Conservation (phyloP, 768 basidiomycete species). For the Hygrocybe punicea region DNA sequence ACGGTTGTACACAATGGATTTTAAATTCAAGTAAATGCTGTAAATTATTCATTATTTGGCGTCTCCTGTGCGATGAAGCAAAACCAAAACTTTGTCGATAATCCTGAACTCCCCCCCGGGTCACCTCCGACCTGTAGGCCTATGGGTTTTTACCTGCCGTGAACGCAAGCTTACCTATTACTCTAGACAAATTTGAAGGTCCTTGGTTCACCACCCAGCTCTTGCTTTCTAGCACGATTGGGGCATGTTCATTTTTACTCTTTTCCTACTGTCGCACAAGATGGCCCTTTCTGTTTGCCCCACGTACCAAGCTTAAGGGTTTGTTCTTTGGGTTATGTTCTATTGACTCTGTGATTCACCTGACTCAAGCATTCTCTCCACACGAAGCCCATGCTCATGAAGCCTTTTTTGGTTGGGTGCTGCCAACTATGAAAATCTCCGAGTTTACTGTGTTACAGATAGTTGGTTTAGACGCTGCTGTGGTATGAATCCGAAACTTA, state of each 20-base stretch:
- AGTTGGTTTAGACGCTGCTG: slow-evolving; percentile 94
- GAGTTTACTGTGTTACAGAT: slow-evolving; percentile 95
- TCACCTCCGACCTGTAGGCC: no score
- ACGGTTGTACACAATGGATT: no score
- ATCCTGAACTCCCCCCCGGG: no score
- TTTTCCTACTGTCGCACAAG: slow-evolving; percentile 87
- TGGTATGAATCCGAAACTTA: slow-evolving; percentile 45
- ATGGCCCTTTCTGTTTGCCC: slow-evolving; percentile 89
- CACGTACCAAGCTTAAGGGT: slow-evolving; percentile 94
- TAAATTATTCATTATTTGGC: no score
- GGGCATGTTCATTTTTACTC: slow-evolving; percentile 72
- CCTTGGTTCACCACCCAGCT: slow-evolving; percentile 96
- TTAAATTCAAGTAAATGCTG: no score
- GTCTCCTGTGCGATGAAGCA: no score
- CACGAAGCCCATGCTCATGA: slow-evolving; percentile 86
- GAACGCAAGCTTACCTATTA: no score
- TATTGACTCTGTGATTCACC: neutral
- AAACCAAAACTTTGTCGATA: no score
- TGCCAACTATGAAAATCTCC: slow-evolving; percentile 85
- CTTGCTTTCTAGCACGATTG: slow-evolving; percentile 70
- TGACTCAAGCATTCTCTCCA: slow-evolving; percentile 60
- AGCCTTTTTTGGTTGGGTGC: slow-evolving; percentile 93
- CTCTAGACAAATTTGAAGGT: slow-evolving; percentile 74
- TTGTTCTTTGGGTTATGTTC: slow-evolving; percentile 12
- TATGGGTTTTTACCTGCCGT: no score